These are phyloP conservation scores for Bidens hawaiensis DNA, from an alignment of 140 eudicot genomes.

Conservation along the genomic window DNA sequence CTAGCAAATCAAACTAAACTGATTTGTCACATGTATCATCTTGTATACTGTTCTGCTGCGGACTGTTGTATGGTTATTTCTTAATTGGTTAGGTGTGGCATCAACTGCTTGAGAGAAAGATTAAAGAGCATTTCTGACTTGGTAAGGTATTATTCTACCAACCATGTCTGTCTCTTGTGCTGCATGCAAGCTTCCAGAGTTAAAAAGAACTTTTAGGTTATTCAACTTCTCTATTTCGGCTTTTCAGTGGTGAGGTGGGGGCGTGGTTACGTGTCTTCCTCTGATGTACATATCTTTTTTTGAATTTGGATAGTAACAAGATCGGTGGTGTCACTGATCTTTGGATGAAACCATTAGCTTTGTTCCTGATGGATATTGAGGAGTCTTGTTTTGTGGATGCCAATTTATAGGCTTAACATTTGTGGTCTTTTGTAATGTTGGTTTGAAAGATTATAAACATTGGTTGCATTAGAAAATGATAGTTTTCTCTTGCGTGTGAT, in stretches of 20 bases:
- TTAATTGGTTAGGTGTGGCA: conserved; percentile 42
- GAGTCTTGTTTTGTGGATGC: conserved; percentile 9
- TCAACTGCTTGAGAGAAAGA: conserved; percentile 44
- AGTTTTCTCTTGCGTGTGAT: background rate
- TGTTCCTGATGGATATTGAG: background rate
- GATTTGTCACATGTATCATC: background rate
- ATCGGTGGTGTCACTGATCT: conserved; percentile 6
- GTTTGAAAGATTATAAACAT: background rate
- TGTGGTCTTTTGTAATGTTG: conserved; percentile 21
- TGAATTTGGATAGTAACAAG: background rate
- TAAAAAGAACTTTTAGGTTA: conserved; percentile 18
- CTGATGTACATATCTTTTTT: conserved; percentile 9
- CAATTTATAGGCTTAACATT: background rate
- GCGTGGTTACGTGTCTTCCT: background rate
- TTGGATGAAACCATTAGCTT: conserved; percentile 5
- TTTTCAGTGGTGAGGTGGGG: background rate
- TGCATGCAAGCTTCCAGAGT: conserved; percentile 40
- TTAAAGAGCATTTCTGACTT: background rate
- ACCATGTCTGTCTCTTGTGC: conserved; percentile 22
- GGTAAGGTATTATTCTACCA: conserved; percentile 45
- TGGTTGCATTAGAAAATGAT: conserved; percentile 14
- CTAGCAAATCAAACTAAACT: background rate
- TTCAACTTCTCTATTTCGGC: background rate
- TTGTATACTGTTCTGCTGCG: conserved; percentile 45
- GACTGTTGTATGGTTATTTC: conserved; percentile 22